phyloP scores from a whole-genome alignment of 176 grass and related monocot genomes.

The Paspalum notatum region DNA sequence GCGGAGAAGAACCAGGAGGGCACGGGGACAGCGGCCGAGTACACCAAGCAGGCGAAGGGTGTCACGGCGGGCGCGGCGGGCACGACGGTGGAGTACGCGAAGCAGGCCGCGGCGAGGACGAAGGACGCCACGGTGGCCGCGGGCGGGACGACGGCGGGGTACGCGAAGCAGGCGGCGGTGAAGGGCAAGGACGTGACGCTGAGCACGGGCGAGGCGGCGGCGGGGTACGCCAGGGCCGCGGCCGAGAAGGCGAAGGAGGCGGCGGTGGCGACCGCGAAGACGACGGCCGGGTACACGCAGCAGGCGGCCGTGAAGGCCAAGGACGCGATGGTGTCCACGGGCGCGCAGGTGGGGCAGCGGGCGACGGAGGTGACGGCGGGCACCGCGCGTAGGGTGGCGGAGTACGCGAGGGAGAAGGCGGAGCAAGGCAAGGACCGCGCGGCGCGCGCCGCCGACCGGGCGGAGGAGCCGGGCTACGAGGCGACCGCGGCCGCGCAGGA shows the following conservation, averaged over 20 bases:
- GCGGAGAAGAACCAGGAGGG: slow-evolving; percentile 42
- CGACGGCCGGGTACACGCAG: slow-evolving; percentile 53
- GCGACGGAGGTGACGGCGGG: slow-evolving; percentile 56
- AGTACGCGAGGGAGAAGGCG: slow-evolving; percentile 46
- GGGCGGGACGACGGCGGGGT: slow-evolving; percentile 44
- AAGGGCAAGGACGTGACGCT: slow-evolving; percentile 56
- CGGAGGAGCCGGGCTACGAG: slow-evolving; percentile 27
- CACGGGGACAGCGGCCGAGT: slow-evolving; percentile 2
- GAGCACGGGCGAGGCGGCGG: slow-evolving; percentile 42
- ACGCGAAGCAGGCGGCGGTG: slow-evolving; percentile 54
- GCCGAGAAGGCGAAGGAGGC: slow-evolving; percentile 56
- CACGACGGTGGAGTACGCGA: slow-evolving; percentile 53
- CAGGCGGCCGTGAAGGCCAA: slow-evolving; percentile 59
- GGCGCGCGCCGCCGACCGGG: slow-evolving; percentile 32
- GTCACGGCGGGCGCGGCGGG: slow-evolving; percentile 30
- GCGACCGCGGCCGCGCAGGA: background rate
- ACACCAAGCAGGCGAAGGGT: slow-evolving; percentile 51
- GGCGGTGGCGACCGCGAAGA: slow-evolving; percentile 42
- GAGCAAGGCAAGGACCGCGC: slow-evolving; percentile 45
- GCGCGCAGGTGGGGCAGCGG: slow-evolving; percentile 50
- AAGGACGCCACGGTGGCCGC: slow-evolving; percentile 48
- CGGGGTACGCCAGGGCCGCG: slow-evolving; percentile 46
- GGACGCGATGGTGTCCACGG: slow-evolving; percentile 44
- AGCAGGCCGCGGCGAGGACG: slow-evolving; percentile 45
- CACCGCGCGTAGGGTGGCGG: slow-evolving; percentile 36